phyloP scores from a whole-genome alignment of 257 asterid species.

The Nemophila menziesii region DNA sequence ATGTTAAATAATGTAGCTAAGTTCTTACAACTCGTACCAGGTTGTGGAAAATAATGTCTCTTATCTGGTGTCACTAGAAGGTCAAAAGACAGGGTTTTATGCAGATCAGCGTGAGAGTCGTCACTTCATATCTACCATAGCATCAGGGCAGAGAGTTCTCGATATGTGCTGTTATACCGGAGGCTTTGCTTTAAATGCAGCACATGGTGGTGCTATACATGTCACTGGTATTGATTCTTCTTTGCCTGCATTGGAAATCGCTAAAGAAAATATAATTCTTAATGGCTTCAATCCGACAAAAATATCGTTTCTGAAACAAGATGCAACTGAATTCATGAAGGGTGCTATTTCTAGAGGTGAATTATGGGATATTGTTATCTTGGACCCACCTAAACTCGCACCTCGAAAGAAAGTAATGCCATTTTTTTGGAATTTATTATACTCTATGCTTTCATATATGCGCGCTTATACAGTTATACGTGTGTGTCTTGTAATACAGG shows the following conservation, averaged over 20 bases:
- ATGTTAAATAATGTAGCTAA: not conserved
- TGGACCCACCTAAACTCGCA: constrained; percentile 95
- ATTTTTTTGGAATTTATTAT: not conserved
- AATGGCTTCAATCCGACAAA: constrained; percentile 45
- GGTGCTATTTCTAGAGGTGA: constrained; percentile 53
- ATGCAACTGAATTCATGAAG: constrained; percentile 76
- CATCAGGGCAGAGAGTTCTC: constrained; percentile 58
- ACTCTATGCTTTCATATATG: no score
- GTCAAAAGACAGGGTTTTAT: constrained; percentile 94
- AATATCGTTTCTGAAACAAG: constrained; percentile 58
- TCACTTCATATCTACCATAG: constrained; percentile 60
- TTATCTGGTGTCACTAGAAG: constrained; percentile 73
- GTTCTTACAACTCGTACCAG: constrained; percentile 21
- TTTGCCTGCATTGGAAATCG: constrained; percentile 67
- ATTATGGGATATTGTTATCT: constrained; percentile 73
- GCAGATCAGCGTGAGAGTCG: constrained; percentile 98
- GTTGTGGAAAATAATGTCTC: constrained; percentile 72
- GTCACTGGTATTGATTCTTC: constrained; percentile 95
- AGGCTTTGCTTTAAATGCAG: constrained; percentile 91
- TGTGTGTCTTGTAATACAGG: constrained; percentile 30
- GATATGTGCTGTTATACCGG: constrained; percentile 94
- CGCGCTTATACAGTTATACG: no score
- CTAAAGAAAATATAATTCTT: constrained; percentile 52
- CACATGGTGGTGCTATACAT: constrained; percentile 62
- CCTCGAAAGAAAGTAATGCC: constrained; percentile 64